A percentile compares a stretch with the other conserved stretches of the same genome.
Evolutionary conservation across 306 rosid species (phyloP).

Genomic region (Carpinus viminea): DNA sequence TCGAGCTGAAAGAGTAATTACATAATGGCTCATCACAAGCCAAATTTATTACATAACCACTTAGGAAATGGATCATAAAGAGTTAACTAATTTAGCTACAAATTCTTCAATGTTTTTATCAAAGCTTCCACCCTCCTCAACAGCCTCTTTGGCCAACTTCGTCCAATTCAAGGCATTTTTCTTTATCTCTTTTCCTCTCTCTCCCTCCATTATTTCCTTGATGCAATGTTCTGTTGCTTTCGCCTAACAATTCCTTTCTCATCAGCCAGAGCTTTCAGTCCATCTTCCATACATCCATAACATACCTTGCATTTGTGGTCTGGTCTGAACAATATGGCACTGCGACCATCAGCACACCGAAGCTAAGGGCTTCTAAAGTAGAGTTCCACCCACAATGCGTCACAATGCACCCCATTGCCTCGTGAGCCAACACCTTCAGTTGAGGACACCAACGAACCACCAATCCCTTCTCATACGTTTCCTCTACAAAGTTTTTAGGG

Average conservation of each 20-base stretch:
- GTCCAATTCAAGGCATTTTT: background rate
- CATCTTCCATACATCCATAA: background rate
- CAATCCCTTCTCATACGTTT: background rate
- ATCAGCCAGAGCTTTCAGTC: background rate
- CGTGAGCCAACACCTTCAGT: background rate
- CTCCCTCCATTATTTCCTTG: background rate
- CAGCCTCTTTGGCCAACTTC: background rate
- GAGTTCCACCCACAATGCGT: background rate
- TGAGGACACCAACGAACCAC: background rate
- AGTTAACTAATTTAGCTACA: background rate
- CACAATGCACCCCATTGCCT: background rate
- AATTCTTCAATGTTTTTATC: background rate
- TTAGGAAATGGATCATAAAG: too few species aligned
- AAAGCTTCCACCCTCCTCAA: background rate
- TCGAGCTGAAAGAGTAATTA: too few species aligned
- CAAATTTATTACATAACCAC: too few species aligned
- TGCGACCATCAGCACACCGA: background rate
- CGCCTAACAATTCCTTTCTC: background rate
- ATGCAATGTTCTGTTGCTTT: background rate
- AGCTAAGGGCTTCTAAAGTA: background rate
- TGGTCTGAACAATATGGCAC: background rate
- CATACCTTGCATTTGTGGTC: background rate
- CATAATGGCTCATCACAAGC: too few species aligned
- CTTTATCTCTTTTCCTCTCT: background rate
- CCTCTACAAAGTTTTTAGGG: background rate